These are phyloP conservation scores for Periconia digitata DNA, from an alignment of 2,329 filamentous ascomycete genomes.

Conservation along the genomic window DNA sequence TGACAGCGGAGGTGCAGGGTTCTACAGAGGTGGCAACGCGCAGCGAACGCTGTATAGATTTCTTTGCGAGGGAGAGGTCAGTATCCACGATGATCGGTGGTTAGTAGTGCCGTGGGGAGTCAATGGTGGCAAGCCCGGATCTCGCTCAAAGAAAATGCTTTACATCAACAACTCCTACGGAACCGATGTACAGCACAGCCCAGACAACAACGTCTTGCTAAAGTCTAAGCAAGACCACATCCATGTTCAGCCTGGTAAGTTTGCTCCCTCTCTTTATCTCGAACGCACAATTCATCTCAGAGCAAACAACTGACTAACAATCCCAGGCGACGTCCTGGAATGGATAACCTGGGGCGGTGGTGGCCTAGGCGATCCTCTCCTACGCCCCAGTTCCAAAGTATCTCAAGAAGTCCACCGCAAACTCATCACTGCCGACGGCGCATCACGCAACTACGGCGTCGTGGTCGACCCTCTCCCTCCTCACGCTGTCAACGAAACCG, in stretches of 20 bases:
- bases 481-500: conserved; percentile 39
- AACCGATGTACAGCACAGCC: conserved; percentile 33
- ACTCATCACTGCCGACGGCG: conserved; percentile 49
- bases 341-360: conserved; percentile 56
- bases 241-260: conserved; percentile 43
- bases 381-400: conserved; percentile 47
- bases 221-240: conserved; percentile 54
- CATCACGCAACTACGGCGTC: conserved; percentile 50
- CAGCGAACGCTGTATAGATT: conserved; percentile 53
- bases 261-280: not conserved
- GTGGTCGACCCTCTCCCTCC: conserved; percentile 43
- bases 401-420: conserved; percentile 50
- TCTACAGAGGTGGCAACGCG: conserved; percentile 52
- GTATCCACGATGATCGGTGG: conserved; percentile 53
- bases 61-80: conserved; percentile 50
- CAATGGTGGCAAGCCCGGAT: conserved; percentile 50
- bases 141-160: conserved; percentile 47
- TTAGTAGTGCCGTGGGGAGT: conserved; percentile 55
- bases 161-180: conserved; percentile 45
- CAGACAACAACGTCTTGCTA: conserved; percentile 35
- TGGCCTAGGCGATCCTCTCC: conserved; percentile 51
- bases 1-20: conserved; percentile 53
- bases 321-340: conserved; percentile 50
- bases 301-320: not conserved
- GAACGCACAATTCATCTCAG: not conserved